Evolutionary conservation across 2,329 filamentous ascomycete genomes (phyloP), one percentile per base, ranked within the genome.

Genomic region (Claviceps spartinae): DNA sequence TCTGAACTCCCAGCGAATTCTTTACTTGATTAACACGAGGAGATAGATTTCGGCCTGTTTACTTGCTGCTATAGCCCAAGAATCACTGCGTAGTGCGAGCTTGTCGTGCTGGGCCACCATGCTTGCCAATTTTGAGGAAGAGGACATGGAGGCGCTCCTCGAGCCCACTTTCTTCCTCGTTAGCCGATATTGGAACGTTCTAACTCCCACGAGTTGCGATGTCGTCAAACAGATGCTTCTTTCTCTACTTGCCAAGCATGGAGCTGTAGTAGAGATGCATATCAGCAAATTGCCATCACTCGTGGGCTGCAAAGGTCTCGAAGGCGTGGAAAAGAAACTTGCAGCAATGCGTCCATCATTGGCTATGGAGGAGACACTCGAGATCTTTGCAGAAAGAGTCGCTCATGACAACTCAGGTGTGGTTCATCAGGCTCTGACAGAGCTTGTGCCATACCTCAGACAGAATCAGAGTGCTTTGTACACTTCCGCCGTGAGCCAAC

Each of bases 141-240:
- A 89, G 24, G 90, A 96, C 61, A 75, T 95, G 5, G 83, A 85
- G 57, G 75, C 81, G 26, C 76, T 96, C 40, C 72, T 97, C 8
- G 89, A 95, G 63, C 89, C 91, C 53, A 95, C 90, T 0, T 88
- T 97, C 58, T 89, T 90, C 50, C 80, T 95, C 42, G 82, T 97
- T 48, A 82, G 85, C 24, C 82, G 85, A 58, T 84, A 93, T 61
- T 98, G 93, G 93, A 57, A 66, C 4, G 63, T 61, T 1, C 82
- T 97, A 52, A 80, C 82, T 22, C 70, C 75, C 4, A 64, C 72
- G 3, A 83, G 83, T 1, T 80, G 78, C 55, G 61, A 74, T 3
- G 72, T 74, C 51, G 84, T 83, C 3, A 74, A 79, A 54, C 69
- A 76, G 16, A 74, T 89, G 56, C 72, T 97, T 24, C 69, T 73